Evolutionary conservation across 2,329 filamentous ascomycete genomes (phyloP), one percentile per base, ranked within the genome.

Genomic region (Pseudogymnoascus pannorum): DNA sequence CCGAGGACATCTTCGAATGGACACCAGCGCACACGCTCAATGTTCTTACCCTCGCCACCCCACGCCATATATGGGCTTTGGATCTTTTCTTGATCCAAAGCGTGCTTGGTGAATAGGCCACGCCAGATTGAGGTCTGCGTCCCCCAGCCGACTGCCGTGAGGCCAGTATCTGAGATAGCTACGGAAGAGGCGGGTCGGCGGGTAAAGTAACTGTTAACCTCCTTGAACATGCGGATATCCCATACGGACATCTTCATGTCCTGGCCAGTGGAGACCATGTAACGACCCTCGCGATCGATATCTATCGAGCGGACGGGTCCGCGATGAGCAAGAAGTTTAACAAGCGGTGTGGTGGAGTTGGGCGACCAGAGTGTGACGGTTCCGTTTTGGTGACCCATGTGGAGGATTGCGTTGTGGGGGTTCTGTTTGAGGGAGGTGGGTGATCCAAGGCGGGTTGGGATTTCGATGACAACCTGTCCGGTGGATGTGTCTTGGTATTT

Each of bases 401-500:
- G 92, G 57, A 97, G 79, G 62, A 99, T 87, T 14, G 91, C 94
- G 72, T 99, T 99, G 75, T 89, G 88, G 0, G 90, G 89, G 72
- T 99, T 99, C 70, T 97, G 92, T 4, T 86, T 81, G 66, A 99
- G 82, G 2, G 93, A 85, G 3, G 89, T 91, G 1, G 94, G 90
- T 3, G 89, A 86, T 26, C 94, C 94, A 64, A 92, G 82, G 72
- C 88, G 87, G 9, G 93, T 97, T 26, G 90, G 85, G 61, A 94
- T 82, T 73, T 97, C 92, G 68, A 87, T 85, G 14, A 97, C 88
- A 65, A 95, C 82, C 71, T 96, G 87, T 40, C 94, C 94, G 5
- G 92, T 99, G 4, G 92, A 96, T 20, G 92, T 92, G 73, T 99
- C 94, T 72, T 94, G 94, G 73, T 97, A 99, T 75, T 94, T 92